phyloP scores from a whole-genome alignment of 805 yeast species.

The Priceomyces melissophilus region DNA sequence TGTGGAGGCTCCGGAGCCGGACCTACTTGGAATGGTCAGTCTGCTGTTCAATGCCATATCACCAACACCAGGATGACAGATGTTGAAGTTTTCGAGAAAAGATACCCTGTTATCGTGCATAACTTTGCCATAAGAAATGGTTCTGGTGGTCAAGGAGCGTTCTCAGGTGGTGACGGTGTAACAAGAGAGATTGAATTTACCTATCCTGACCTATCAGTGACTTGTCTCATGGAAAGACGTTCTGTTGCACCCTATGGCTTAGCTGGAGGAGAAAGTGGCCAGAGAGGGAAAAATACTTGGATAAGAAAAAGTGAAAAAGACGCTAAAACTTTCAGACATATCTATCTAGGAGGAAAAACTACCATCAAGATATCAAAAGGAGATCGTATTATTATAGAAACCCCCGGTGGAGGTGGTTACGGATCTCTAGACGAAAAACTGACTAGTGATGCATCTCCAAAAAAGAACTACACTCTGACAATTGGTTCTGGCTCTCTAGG shows the following conservation, averaged over 20 bases:
- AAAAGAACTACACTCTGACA: constrained; percentile 20
- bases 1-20: constrained; percentile 93
- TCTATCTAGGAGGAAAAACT: constrained; percentile 32
- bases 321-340: constrained; percentile 14
- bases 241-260: constrained; percentile 83
- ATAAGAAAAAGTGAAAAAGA: constrained; percentile 14
- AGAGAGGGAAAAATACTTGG: constrained; percentile 54
- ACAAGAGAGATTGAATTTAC: constrained; percentile 72
- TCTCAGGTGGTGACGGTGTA: constrained; percentile 76
- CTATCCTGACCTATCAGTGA: constrained; percentile 42
- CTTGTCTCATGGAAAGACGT: constrained; percentile 80
- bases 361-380: constrained; percentile 32
- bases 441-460: no score
- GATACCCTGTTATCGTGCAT: constrained; percentile 72
- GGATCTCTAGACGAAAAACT: constrained; percentile 16
- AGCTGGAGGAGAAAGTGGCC: constrained; percentile 75
- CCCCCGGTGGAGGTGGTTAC: constrained; percentile 47
- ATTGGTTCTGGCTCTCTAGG: constrained; percentile 38
- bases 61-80: constrained; percentile 87
- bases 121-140: constrained; percentile 62
- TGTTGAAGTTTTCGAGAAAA: constrained; percentile 74
- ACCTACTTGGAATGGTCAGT: constrained; percentile 70
- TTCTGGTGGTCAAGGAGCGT: constrained; percentile 72
- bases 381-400: constrained; percentile 36
- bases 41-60: constrained; percentile 85